A percentile compares a stretch with the other conserved stretches of the same genome.
phyloP scores from a whole-genome alignment of 129 eudicot genomes.

The Oenanthe sinensis region DNA sequence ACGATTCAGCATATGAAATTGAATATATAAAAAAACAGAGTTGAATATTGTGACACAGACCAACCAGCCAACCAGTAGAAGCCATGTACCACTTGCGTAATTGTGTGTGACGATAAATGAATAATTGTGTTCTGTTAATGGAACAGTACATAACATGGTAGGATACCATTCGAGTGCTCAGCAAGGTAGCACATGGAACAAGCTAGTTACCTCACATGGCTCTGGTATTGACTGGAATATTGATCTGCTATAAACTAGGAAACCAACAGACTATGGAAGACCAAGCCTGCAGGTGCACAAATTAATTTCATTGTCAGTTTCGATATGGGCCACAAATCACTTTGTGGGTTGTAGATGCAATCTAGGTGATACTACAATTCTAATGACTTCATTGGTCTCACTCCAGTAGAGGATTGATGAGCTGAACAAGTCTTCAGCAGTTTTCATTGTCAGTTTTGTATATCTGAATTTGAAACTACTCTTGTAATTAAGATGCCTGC shows the following conservation, averaged over 20 bases:
- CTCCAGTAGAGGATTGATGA: neutral
- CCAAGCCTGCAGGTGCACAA: neutral
- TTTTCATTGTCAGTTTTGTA: neutral
- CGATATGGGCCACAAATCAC: neutral
- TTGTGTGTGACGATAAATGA: neutral
- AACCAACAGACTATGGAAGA: neutral
- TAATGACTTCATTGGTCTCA: neutral
- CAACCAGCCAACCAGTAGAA: neutral
- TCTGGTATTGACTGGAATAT: neutral
- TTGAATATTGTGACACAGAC: neutral
- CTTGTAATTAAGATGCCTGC: neutral
- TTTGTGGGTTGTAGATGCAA: neutral
- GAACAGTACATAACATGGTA: neutral
- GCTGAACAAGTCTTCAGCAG: neutral
- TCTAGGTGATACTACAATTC: neutral
- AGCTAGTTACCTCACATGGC: neutral
- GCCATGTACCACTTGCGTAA: neutral
- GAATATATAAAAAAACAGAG: too few relatives aligned
- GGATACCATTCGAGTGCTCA: neutral
- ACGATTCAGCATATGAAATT: neutral
- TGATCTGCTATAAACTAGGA: neutral
- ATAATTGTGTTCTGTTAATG: neutral
- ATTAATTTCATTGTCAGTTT: neutral
- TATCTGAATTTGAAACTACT: neutral
- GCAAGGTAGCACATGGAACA: conserved; percentile 13